A percentile compares a stretch with the other conserved stretches of the same genome.
Evolutionary conservation across 208 protist genomes (phyloP).

Genomic region (Leptomonas seymouri): DNA sequence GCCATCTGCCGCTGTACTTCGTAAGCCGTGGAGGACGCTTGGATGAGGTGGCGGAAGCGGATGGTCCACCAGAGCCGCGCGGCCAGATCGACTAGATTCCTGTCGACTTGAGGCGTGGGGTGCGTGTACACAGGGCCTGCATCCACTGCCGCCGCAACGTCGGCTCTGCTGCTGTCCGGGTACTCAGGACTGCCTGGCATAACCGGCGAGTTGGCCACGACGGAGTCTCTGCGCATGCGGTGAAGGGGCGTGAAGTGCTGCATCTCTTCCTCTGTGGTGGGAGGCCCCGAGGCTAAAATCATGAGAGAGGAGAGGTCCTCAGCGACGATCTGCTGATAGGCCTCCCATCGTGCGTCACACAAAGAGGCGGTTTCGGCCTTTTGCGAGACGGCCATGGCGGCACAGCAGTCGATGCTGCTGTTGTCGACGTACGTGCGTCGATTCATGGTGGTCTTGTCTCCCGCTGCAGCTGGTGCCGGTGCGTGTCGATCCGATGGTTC

Average conservation of each 20-base stretch:
- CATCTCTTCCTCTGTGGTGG: constrained; percentile 8
- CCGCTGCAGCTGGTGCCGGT: neutral
- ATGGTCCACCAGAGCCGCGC: constrained; percentile 42
- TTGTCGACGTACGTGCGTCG: constrained; percentile 9
- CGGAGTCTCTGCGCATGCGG: constrained; percentile 7
- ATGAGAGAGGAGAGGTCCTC: constrained; percentile 28
- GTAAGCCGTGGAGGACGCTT: constrained; percentile 21
- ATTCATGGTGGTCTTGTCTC: neutral
- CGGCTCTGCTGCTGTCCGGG: neutral
- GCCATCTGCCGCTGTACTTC: constrained; percentile 38
- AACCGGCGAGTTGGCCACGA: constrained; percentile 3
- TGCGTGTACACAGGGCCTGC: neutral
- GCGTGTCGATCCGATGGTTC: no score
- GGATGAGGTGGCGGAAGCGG: constrained; percentile 34
- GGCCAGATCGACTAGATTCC: constrained; percentile 27
- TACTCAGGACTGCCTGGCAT: neutral
- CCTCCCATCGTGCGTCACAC: constrained; percentile 35
- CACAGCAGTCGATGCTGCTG: neutral
- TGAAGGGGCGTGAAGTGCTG: neutral
- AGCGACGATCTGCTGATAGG: constrained; percentile 36
- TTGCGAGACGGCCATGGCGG: neutral
- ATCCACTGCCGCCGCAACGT: neutral
- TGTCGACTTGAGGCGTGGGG: constrained; percentile 15
- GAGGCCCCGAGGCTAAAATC: constrained; percentile 30
- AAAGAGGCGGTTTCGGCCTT: constrained; percentile 14